Evolutionary conservation across 164 flowering plant genomes (phyloP), one percentile per base, ranked within the genome.

Genomic region (Amborella trichopoda): DNA sequence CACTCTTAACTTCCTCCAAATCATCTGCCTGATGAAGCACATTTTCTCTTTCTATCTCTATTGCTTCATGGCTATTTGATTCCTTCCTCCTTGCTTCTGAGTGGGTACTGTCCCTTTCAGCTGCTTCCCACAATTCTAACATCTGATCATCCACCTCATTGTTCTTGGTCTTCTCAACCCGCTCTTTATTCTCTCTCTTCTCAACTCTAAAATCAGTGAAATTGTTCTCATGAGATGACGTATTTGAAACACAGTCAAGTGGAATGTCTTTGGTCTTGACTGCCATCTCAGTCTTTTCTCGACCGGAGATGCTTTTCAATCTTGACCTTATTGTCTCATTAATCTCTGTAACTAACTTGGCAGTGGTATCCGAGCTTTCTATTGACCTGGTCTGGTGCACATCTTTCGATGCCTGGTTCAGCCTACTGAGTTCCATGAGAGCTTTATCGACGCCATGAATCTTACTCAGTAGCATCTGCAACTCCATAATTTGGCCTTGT

Each of bases 231-330:
- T 16, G 8, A 16, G 53, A 59, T 22, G 81, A 68, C 28, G 53
- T 36, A 42, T 71, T 71, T 16, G 90, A 82, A 32, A 50, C 72
- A 36, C 73, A 77, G 68, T 84, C 95, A 14, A 87, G 88, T 6
- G 69, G 83, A 64, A 87, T 84, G 54, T 91, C 95, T 71, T 82
- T 91, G 81, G 80, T 70, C 44, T 54, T 43, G 28, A 52, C 41
- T 42, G 60, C 73, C 4, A 53, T 23, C 40, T 37, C 27, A 45
- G 43, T 44, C 10, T 56, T 61, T 24, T 37, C 61, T 42, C 23
- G 46, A 39, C 33, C 12, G 12, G 50, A 49, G 28, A 44, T n/a
- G 13, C 49, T 59, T 46, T 46, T 49, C 16, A 61, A 53, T 45
- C 63, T 64, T 32, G 56, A 52, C n/a, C 68, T 54, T 58, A 65